Conservation (phyloP, 495 filamentous ascomycete species). For the Astrothelium macrocarpum region DNA sequence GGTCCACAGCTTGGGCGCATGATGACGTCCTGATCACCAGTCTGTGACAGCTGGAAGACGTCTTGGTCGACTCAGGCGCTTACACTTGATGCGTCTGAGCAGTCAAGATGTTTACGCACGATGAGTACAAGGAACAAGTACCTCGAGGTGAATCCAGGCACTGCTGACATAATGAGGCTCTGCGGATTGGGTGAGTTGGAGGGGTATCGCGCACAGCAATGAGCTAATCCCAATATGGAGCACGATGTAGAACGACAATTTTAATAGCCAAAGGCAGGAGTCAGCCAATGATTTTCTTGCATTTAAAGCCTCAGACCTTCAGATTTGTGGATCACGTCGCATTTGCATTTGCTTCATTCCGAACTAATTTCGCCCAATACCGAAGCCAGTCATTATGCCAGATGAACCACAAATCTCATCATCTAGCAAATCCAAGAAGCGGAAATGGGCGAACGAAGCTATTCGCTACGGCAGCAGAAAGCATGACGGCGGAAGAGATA, state of each 20-base stretch:
- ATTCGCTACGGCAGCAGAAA: neutral
- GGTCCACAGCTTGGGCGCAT: neutral
- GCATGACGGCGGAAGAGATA: constrained; percentile 34
- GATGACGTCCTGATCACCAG: neutral
- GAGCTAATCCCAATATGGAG: neutral
- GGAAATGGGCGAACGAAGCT: constrained; percentile 12
- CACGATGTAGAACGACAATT: neutral
- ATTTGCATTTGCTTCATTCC: too few species aligned
- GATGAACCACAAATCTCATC: neutral
- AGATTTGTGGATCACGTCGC: neutral
- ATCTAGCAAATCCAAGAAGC: constrained; percentile 13
- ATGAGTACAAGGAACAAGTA: neutral
- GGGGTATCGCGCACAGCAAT: neutral
- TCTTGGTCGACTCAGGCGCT: neutral
- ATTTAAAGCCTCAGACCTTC: too few species aligned
- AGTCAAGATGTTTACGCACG: neutral
- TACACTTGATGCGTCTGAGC: neutral
- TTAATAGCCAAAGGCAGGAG: too few species aligned
- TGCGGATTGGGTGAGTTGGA: neutral
- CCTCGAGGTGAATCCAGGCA: neutral
- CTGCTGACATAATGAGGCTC: constrained; percentile 4
- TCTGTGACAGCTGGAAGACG: neutral
- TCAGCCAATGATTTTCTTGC: too few species aligned
- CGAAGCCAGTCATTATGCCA: neutral
- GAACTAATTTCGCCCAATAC: too few species aligned